Evolutionary conservation across 1,284 basidiomycete genomes (phyloP).

Genomic region (Malassezia dermatis): DNA sequence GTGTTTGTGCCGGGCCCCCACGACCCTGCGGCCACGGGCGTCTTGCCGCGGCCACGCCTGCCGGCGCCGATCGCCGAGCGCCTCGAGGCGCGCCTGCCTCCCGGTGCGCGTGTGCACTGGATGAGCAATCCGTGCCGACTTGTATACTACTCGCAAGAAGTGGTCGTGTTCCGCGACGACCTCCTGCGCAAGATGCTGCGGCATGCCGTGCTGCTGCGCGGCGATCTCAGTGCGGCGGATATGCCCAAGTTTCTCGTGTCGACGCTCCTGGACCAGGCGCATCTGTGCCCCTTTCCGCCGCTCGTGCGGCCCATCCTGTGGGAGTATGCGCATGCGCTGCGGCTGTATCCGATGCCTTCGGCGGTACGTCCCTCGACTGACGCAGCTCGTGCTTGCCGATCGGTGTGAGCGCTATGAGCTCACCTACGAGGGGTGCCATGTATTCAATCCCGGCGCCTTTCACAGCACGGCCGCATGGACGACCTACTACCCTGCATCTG

Average conservation of each 20-base stretch:
- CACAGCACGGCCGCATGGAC: constrained; percentile 39
- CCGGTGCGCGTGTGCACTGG: constrained; percentile 51
- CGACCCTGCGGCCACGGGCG: constrained; percentile 59
- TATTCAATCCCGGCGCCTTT: constrained; percentile 79
- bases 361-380: constrained; percentile 54
- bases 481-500: constrained; percentile 46
- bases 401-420: constrained; percentile 91
- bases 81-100: constrained; percentile 21
- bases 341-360: constrained; percentile 89
- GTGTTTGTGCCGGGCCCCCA: constrained; percentile 86
- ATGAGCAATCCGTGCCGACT: constrained; percentile 86
- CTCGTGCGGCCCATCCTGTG: constrained; percentile 71
- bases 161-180: constrained; percentile 87
- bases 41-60: constrained; percentile 60
- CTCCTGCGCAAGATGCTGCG: constrained; percentile 85
- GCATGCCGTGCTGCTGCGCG: constrained; percentile 53
- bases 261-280: constrained; percentile 47
- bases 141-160: constrained; percentile 89
- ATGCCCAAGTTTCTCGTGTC: constrained; percentile 44
- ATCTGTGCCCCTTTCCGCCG: constrained; percentile 71
- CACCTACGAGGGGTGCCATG: constrained; percentile 95
- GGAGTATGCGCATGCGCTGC: constrained; percentile 82
- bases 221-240: constrained; percentile 24
- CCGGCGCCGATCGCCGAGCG: constrained; percentile 58
- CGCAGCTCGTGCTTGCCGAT: constrained; percentile 83